These are phyloP conservation scores for Zostera marina DNA, from an alignment of 116 monocot genomes.

Conservation along the genomic window DNA sequence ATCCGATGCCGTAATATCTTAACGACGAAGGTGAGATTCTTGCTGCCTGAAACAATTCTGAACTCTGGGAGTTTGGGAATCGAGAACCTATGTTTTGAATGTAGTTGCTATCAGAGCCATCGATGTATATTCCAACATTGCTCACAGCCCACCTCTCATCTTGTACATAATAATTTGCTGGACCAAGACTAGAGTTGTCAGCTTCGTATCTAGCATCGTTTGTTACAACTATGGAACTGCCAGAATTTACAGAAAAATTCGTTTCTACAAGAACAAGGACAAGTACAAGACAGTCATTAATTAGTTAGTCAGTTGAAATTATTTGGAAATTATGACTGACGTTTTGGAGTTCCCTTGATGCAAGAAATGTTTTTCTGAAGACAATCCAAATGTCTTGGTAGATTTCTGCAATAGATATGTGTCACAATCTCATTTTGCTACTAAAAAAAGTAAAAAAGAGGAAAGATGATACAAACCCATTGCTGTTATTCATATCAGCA, in stretches of 20 bases:
- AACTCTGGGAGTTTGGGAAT: constrained; percentile 5
- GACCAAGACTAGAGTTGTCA: constrained; percentile 22
- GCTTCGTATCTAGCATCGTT: constrained; percentile 22
- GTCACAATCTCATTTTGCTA: background rate
- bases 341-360: constrained; percentile 27
- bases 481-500: background rate
- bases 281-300: background rate
- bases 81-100: constrained; percentile 18
- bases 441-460: background rate
- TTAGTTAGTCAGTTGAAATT: background rate
- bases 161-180: constrained; percentile 10
- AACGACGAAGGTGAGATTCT: too few relatives aligned
- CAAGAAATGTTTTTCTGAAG: constrained; percentile 51
- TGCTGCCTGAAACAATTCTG: too few relatives aligned
- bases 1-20: too few relatives aligned
- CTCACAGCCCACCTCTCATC: constrained; percentile 46
- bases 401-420: constrained; percentile 15
- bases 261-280: constrained; percentile 23
- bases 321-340: constrained; percentile 7
- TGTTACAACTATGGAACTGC: constrained; percentile 23
- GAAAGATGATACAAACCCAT: background rate
- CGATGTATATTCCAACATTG: constrained; percentile 48
- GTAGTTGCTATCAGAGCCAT: constrained; percentile 14
- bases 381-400: constrained; percentile 44
- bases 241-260: constrained; percentile 50